Base-by-base conservation (phyloP, 2,329 filamentous ascomycete genomes). In the Helotiales sp. region DNA sequence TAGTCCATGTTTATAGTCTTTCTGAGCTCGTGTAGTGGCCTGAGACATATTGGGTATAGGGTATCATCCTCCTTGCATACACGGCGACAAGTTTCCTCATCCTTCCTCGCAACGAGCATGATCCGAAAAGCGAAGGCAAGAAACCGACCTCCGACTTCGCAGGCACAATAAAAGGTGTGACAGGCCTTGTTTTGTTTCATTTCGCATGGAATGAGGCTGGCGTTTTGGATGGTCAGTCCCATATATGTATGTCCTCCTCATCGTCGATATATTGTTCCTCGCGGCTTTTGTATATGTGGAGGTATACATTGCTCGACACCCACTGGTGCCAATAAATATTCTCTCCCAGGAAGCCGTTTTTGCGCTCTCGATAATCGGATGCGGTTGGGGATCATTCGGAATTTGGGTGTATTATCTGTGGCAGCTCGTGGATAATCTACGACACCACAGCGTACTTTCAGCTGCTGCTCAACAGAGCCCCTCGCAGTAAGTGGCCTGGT, bases 321-420 rank as follows among this genome's bases (percentile, higher is more conserved):
- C 85, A 0, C 74, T 88, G 0, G 74, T 89, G 10, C 84, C 85
- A 6, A 54, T 62, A 31, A 84, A 85, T 61, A 82, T 31, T 22
- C 46, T 59, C 10, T 55, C 60, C 17, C 52, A 52, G 24, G 55
- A 62, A 48, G 47, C 27, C 17, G 13, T 54, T 1, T 58, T 55
- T 30, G 50, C 61, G 8, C 55, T 64, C 8, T 54, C 42, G n/a
- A 55, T 57, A 40, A 59, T 59, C 12, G 52, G 38, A 17, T 49
- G 46, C 46, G 54, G 54, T n/a, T 62, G 57, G 52, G 40, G 42
- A 1, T 30, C 38, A 22, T 62, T 62, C 30, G 59, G 60, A 31
- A 58, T 63, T 19, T 61, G 53, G 59, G 40, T 59, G 5, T 59
- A 52, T 24, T 57, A 57, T 48, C 38, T 48, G 24, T 57, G 47